A percentile compares a stretch with the other conserved stretches of the same genome.
phyloP scores from a whole-genome alignment of 208 protist genomes.

The Acanthamoeba healyi region DNA sequence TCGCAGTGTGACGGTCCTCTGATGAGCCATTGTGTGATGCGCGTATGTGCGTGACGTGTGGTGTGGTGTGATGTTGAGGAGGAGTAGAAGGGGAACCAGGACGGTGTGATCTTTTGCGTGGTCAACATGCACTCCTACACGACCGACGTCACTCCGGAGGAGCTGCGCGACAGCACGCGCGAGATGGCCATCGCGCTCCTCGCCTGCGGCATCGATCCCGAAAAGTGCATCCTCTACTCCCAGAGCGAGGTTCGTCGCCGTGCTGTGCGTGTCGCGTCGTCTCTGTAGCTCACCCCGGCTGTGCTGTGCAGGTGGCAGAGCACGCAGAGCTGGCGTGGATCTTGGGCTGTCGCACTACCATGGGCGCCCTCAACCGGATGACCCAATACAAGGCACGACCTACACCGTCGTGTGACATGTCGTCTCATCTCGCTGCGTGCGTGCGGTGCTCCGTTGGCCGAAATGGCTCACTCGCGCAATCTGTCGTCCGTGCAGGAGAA shows the following conservation, averaged over 20 bases:
- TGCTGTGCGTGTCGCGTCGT: too few species aligned
- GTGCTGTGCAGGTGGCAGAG: constrained; percentile 72
- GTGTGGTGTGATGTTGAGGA: too few species aligned
- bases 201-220: constrained; percentile 87
- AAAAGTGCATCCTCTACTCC: constrained; percentile 82
- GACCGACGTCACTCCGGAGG: constrained; percentile 67
- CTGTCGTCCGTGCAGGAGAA: constrained; percentile 72
- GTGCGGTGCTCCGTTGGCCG: not conserved
- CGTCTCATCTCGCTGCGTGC: not conserved
- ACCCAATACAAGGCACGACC: constrained; percentile 81
- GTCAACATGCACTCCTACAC: constrained; percentile 89
- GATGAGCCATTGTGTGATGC: not conserved
- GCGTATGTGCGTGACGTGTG: too few species aligned
- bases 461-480: not conserved
- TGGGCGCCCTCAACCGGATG: constrained; percentile 82
- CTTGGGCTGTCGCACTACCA: constrained; percentile 79
- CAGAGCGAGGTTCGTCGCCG: constrained; percentile 80
- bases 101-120: constrained; percentile 84
- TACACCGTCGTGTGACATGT: too few species aligned
- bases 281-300: not conserved
- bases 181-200: constrained; percentile 81
- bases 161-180: constrained; percentile 6
- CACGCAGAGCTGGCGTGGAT: constrained; percentile 86
- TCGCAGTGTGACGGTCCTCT: too few species aligned
- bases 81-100: not conserved